Evolutionary conservation across 2,329 filamentous ascomycete species (phyloP).

Genomic region (Aphanoascus verrucosus): DNA sequence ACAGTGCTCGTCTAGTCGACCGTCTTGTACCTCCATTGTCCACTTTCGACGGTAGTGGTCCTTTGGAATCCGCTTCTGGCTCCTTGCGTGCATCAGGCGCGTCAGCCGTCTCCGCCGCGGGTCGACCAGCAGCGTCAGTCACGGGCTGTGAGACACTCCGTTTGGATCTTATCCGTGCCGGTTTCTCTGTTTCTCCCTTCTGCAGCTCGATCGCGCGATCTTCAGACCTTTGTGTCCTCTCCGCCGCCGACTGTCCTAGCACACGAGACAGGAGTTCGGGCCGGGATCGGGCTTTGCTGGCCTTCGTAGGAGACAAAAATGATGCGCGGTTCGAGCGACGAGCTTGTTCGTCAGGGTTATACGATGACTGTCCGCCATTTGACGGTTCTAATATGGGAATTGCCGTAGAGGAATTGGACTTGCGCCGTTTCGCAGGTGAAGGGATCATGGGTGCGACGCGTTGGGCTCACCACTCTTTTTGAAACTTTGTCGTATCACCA

Average conservation of each 20-base stretch:
- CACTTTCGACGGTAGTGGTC: background rate
- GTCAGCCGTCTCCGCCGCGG: background rate
- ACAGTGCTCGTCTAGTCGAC: slow-evolving; percentile 4
- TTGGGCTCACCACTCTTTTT: background rate
- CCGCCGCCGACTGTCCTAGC: slow-evolving; percentile 32
- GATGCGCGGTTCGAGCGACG: slow-evolving; percentile 40
- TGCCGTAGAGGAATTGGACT: slow-evolving; percentile 47
- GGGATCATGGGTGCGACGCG: slow-evolving; percentile 38
- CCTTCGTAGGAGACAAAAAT: slow-evolving; percentile 56
- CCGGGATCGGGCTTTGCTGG: slow-evolving; percentile 52
- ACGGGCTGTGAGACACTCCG: background rate
- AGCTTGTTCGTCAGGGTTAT: slow-evolving; percentile 18
- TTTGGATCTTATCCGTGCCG: background rate
- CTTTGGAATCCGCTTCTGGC: background rate
- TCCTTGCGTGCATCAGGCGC: background rate
- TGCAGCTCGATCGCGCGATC: slow-evolving; percentile 16
- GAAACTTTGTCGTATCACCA: background rate
- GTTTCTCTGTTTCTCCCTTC: background rate
- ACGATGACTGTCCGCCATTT: slow-evolving; percentile 26
- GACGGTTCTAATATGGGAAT: slow-evolving; percentile 32
- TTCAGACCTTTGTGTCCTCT: slow-evolving; percentile 23
- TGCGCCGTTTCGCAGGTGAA: slow-evolving; percentile 54
- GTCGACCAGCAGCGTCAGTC: background rate
- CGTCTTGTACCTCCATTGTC: background rate
- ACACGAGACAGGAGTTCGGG: slow-evolving; percentile 46